Evolutionary conservation across 2,329 filamentous ascomycete genomes (phyloP).

Genomic region (Trichophyton equinum): DNA sequence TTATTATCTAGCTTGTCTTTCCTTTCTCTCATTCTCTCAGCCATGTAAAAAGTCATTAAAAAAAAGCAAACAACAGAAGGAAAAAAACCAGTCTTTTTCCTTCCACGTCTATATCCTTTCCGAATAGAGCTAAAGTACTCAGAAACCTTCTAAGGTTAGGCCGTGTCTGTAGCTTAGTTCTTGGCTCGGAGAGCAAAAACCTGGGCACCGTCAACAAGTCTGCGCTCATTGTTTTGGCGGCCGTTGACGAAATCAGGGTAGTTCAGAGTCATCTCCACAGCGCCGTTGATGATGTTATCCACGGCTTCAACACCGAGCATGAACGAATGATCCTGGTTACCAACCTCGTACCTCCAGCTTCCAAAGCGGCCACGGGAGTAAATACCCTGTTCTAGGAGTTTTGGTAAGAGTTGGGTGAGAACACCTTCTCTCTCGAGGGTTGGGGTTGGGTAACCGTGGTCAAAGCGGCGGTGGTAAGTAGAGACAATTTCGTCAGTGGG

Average conservation of each 20-base stretch:
- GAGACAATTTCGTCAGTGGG: slow-evolving; percentile 89
- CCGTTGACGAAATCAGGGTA: slow-evolving; percentile 92
- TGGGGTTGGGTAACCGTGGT: slow-evolving; percentile 96
- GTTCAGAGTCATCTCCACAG: slow-evolving; percentile 85
- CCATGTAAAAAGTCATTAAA: neutral
- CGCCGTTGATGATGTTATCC: slow-evolving; percentile 78
- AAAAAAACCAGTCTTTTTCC: neutral
- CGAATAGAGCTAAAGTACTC: neutral
- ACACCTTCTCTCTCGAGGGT: slow-evolving; percentile 90
- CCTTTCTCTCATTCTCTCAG: neutral
- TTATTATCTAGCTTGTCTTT: neutral
- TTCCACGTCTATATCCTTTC: neutral
- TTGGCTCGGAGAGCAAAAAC: neutral
- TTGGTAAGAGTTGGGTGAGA: slow-evolving; percentile 81
- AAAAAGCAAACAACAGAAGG: neutral
- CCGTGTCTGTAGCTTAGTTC: neutral
- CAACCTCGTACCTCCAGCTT: slow-evolving; percentile 94
- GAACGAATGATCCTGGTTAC: slow-evolving; percentile 95
- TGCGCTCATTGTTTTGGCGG: slow-evolving; percentile 49
- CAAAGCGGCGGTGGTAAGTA: slow-evolving; percentile 94
- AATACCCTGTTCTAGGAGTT: slow-evolving; percentile 82
- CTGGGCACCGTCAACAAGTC: slow-evolving; percentile 40
- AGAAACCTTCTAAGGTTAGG: neutral
- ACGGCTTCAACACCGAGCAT: slow-evolving; percentile 93
- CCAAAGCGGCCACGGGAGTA: slow-evolving; percentile 94